Percentiles rank a stretch among this genome's conserved stretches.
These are phyloP conservation scores for Toxicodendron radicans DNA, from an alignment of 345 rosid species.

Conservation along the genomic window DNA sequence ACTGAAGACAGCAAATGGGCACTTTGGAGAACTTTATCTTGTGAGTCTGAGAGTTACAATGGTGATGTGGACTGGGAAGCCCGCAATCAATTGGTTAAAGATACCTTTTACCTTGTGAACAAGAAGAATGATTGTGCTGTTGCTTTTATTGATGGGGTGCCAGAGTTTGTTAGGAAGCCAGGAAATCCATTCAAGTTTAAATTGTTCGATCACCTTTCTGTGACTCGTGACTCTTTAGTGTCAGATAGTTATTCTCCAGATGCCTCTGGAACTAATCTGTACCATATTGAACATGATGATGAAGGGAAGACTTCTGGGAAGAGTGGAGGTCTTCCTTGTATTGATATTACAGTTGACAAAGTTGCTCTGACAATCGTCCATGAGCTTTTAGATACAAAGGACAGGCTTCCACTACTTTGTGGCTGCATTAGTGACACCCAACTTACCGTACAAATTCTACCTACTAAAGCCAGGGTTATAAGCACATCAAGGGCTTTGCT, in stretches of 20 bases:
- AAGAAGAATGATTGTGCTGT: conserved; percentile 79
- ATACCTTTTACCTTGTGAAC: conserved; percentile 72
- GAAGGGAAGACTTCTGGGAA: conserved; percentile 39
- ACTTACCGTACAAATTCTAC: conserved; percentile 56
- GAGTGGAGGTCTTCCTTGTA: conserved; percentile 47
- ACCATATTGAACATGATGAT: conserved; percentile 29
- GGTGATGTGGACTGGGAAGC: conserved; percentile 67
- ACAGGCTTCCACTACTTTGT: conserved; percentile 68
- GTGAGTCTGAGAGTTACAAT: conserved; percentile 52
- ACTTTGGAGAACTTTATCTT: conserved; percentile 61
- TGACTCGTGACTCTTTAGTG: conserved; percentile 30
- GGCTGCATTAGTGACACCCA: conserved; percentile 49
- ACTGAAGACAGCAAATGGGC: conserved; percentile 50
- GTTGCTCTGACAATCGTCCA: conserved; percentile 68
- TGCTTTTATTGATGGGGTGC: conserved; percentile 72
- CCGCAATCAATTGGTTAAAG: conserved; percentile 53
- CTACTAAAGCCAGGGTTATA: conserved; percentile 67
- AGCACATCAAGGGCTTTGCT: conserved; percentile 45
- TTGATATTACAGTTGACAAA: conserved; percentile 52
- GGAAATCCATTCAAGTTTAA: conserved; percentile 93
- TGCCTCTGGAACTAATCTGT: conserved; percentile 26
- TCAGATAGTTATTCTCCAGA: conserved; percentile 28
- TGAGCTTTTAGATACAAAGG: conserved; percentile 68
- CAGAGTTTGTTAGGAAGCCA: conserved; percentile 86
- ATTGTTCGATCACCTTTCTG: conserved; percentile 47